Percentiles rank a stretch among this genome's conserved stretches.
These are phyloP conservation scores for Agrostemma githago DNA, from an alignment of 148 eudicot species.

Conservation along the genomic window DNA sequence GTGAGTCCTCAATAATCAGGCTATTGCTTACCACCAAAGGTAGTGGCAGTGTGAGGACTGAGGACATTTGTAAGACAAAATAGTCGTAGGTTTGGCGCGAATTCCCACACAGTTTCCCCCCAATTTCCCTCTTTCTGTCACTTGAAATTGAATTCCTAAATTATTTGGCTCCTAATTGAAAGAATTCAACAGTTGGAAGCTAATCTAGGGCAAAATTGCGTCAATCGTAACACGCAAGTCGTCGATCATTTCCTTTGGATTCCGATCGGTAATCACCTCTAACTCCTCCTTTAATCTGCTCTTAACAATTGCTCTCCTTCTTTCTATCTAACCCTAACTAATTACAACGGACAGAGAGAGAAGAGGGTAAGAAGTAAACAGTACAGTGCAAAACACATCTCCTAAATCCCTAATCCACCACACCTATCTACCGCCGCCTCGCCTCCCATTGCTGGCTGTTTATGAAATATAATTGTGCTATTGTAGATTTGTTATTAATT, in stretches of 20 bases:
- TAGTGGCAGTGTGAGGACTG: too few relatives aligned
- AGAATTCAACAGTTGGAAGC: background rate
- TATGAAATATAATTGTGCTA: too few relatives aligned
- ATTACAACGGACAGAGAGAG: background rate
- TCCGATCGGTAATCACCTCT: slow-evolving; percentile 24
- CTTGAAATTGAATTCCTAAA: background rate
- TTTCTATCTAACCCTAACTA: slow-evolving; percentile 4
- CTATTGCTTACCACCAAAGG: too few relatives aligned
- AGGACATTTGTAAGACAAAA: too few relatives aligned
- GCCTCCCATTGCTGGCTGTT: too few relatives aligned
- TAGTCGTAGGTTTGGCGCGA: slow-evolving; percentile 27
- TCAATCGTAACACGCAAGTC: slow-evolving; percentile 12
- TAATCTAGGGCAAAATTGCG: slow-evolving; percentile 13
- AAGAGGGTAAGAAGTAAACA: too few relatives aligned
- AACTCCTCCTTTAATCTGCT: background rate
- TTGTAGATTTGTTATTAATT: too few relatives aligned
- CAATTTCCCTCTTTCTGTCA: background rate
- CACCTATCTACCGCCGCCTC: too few relatives aligned
- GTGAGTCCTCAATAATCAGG: too few relatives aligned
- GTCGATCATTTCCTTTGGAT: slow-evolving; percentile 18
- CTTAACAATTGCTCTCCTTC: too few relatives aligned
- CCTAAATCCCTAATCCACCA: too few relatives aligned
- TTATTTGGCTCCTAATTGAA: background rate
- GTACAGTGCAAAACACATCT: too few relatives aligned
- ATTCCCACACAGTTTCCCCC: slow-evolving; percentile 19